Evolutionary conservation across 495 filamentous ascomycete species (phyloP).

Genomic region (Aspergillus sclerotiicarbonarius): DNA sequence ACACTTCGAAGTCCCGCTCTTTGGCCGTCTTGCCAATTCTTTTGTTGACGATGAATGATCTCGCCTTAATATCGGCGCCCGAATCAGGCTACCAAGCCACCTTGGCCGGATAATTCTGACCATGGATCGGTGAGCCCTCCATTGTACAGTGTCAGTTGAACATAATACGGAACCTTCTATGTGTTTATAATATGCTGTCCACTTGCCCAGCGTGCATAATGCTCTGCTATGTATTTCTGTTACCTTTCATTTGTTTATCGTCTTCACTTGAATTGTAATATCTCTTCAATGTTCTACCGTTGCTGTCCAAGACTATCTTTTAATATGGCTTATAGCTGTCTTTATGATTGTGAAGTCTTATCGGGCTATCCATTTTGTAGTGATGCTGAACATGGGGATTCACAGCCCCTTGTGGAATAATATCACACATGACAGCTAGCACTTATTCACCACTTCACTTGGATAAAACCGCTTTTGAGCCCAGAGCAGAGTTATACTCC

Average conservation of each 20-base stretch:
- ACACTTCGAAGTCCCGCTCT: conserved; percentile 86
- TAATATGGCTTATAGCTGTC: neutral
- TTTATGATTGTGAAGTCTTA: neutral
- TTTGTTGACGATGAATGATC: conserved; percentile 87
- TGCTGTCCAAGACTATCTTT: neutral
- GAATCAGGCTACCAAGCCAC: neutral
- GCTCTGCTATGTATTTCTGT: neutral
- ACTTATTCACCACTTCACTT: neutral
- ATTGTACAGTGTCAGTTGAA: conserved; percentile 14
- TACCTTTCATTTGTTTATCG: neutral
- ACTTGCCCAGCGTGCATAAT: neutral
- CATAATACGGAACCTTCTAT: neutral
- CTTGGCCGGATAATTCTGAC: neutral
- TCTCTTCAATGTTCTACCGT: neutral
- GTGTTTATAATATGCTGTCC: neutral
- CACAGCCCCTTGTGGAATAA: neutral
- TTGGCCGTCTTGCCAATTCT: conserved; percentile 72
- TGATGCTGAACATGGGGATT: neutral
- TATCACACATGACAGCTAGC: neutral
- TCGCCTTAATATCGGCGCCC: conserved; percentile 33
- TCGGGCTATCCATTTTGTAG: neutral
- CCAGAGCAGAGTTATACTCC: too few species aligned
- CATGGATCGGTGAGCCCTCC: neutral
- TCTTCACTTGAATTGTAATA: neutral
- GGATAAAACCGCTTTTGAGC: neutral